Evolutionary conservation across 2,329 filamentous ascomycete species (phyloP), one percentile per base, ranked within the genome.

Genomic region (Penicillium corylophilum): DNA sequence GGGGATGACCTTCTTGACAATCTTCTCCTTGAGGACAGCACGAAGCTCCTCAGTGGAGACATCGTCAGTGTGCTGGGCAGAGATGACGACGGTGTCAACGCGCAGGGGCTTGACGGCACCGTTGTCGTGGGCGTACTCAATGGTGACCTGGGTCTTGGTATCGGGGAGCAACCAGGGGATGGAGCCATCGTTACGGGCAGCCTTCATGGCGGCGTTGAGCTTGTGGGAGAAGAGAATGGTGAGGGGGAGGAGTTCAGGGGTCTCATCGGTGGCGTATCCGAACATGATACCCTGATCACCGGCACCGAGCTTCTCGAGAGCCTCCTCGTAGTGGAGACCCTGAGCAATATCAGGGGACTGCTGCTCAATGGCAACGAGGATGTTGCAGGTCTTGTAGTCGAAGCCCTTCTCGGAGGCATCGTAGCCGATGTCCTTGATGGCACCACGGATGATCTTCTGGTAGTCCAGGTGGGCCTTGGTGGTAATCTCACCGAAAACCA

Each of bases 251-350:
- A 95, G 85, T 82, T 99, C 94, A 57, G 93, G 92, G 68, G 94
- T 97, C 85, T 99, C 94, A 71, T 99, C 94, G 70, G 94, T 96
- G 76, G 94, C 94, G 84, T 99, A 99, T 70, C 94, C 94, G 79
- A 99, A 99, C 94, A 99, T 99, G 83, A 99, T 96, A 83, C 94
- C 94, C 83, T 99, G 94, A 79, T 99, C 94, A 88, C 94, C 94
- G 59, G 94, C 94, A 78, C 94, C 94, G 62, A 99, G 87, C 80
- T 95, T 87, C 86, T 99, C 94, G 44, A 99, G 88, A 64, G 90
- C 91, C 82, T 96, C 84, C 64, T 99, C 94, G 77, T 95, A 95
- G 83, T 97, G 90, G 51, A 99, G 90, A 83, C 94, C 94, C 81
- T 97, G 94, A 66, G 94, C 94, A 71, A 99, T 99, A 78, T 99